phyloP scores from a whole-genome alignment of 2,329 filamentous ascomycete genomes.

The Gaeumannomyces tritici region DNA sequence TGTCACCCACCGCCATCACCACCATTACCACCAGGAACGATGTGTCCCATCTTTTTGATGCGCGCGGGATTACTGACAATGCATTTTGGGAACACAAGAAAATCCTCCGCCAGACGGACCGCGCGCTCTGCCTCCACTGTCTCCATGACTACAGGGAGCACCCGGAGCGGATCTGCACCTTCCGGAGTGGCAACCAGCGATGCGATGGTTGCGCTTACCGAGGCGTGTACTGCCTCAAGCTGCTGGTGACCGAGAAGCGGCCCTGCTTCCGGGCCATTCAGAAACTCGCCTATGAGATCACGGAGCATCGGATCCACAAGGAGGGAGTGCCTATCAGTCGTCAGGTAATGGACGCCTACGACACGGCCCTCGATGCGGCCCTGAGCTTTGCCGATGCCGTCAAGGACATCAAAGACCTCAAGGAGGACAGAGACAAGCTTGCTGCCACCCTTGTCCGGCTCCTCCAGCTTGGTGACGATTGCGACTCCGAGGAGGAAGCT shows the following conservation, averaged over 20 bases:
- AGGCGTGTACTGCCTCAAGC: slow-evolving; percentile 1
- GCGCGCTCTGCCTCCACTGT: neutral
- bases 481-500: neutral
- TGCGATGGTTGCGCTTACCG: neutral
- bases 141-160: neutral
- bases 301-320: neutral
- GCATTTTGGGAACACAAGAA: neutral
- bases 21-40: no score
- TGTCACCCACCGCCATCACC: neutral
- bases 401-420: slow-evolving; percentile 1
- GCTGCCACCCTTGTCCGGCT: neutral
- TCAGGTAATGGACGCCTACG: neutral
- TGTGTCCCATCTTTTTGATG: neutral
- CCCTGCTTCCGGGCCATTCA: slow-evolving; percentile 1
- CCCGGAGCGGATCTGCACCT: neutral
- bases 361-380: neutral
- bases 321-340: neutral
- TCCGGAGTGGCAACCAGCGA: neutral
- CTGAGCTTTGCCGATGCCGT: slow-evolving; percentile 2
- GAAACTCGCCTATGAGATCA: neutral
- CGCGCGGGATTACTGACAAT: neutral
- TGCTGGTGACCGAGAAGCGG: neutral
- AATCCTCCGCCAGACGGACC: neutral
- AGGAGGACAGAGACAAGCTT: neutral
- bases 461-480: neutral